Percentiles rank a stretch among this genome's conserved stretches.
Evolutionary conservation across 2,329 filamentous ascomycete genomes (phyloP).

Genomic region (Diaporthe destruens): DNA sequence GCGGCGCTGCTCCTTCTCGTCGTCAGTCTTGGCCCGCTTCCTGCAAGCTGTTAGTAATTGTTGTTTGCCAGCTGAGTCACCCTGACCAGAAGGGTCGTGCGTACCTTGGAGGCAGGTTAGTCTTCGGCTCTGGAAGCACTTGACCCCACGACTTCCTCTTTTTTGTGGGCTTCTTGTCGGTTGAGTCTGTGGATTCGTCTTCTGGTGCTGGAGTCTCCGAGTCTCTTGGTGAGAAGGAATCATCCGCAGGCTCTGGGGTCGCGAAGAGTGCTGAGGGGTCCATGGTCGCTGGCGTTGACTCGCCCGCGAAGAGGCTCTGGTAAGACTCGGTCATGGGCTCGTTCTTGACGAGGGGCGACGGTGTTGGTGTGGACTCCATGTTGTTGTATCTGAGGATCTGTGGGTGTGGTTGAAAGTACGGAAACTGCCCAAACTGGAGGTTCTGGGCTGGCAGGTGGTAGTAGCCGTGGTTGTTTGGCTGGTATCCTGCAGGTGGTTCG

Average conservation of each 20-base stretch:
- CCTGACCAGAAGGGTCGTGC: constrained; percentile 59
- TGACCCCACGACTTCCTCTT: constrained; percentile 99
- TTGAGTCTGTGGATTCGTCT: constrained; percentile 36
- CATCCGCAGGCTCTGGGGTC: constrained; percentile 15
- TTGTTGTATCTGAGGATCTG: constrained; percentile 4
- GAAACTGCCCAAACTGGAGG: constrained; percentile 14
- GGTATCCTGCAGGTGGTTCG: background rate
- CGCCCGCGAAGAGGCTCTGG: constrained; percentile 41
- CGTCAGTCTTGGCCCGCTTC: constrained; percentile 98
- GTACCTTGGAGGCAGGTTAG: constrained; percentile 90
- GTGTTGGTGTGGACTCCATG: constrained; percentile 33
- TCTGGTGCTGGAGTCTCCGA: constrained; percentile 44
- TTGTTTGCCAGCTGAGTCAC: constrained; percentile 4
- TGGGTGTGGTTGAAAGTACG: constrained; percentile 32
- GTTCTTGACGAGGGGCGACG: constrained; percentile 37
- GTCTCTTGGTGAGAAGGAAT: constrained; percentile 35
- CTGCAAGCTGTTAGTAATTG: constrained; percentile 58
- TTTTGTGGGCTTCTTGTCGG: constrained; percentile 82
- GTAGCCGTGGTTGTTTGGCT: constrained; percentile 8
- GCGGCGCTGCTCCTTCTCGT: constrained; percentile 97
- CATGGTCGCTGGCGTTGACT: constrained; percentile 39
- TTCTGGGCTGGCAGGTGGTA: constrained; percentile 21
- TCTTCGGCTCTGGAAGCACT: constrained; percentile 95
- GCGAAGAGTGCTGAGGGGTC: constrained; percentile 33
- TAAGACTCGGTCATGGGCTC: constrained; percentile 33